Evolutionary conservation across 441 rosid genomes (phyloP), one percentile per base, ranked within the genome.

Genomic region (Gossypium gossypioides): DNA sequence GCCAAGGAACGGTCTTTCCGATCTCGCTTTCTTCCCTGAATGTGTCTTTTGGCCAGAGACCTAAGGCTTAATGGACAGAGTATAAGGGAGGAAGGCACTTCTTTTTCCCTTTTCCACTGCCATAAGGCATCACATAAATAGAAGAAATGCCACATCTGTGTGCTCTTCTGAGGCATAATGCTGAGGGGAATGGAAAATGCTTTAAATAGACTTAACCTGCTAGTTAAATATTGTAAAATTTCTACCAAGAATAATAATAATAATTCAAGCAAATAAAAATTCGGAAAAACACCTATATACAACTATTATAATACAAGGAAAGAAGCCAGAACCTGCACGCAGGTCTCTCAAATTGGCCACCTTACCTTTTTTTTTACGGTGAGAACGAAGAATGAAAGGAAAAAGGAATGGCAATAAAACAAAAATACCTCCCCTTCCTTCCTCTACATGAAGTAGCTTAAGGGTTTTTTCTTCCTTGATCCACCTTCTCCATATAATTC

Each of bases 401-500:
- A 69, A 69, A 76, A 40, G 69, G 46, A 63, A 72, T 72, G 67
- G 69, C 76, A 82, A 80, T 71, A 75, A 37, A n/a, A 59, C 64
- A 59, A 64, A 44, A 67, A 48, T 46, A 25, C 75, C 75, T 72
- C 81, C 81, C 32, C 15, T 10, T 25, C 75, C 61, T 78, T 22
- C 18, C 54, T 78, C 91, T 96, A 96, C 98, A 96, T 90, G 85
- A 92, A 93, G 80, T 96, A 96, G 83, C 98, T 96, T n/a, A 93
- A 87, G 13, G 97, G 83, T 29, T 68, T 83, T 86, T 82, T 93
- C 89, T 93, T 96, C 77, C 98, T 90, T 0, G 99, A 89, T 71
- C 99, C 99, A 21, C 99, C 99, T 84, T 96, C 99, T 34, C 99
- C 99, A n/a, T 96, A 96, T 44, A 96, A 72, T 48, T 96, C 98